These are phyloP conservation scores for Noccaea caerulescens DNA, from an alignment of 345 rosid species.

Conservation along the genomic window DNA sequence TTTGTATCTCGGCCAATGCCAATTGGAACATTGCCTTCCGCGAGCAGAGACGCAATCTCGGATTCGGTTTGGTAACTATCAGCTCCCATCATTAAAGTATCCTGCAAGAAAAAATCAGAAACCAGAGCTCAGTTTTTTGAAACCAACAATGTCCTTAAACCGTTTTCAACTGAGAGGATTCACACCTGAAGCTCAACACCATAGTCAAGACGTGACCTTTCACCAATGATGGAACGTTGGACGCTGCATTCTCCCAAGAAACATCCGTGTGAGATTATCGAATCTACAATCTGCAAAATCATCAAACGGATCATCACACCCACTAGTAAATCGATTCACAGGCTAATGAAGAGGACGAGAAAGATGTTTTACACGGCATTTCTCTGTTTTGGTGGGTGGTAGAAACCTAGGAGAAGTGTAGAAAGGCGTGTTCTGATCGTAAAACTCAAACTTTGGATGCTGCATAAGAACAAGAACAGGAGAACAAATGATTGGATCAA, in stretches of 20 bases:
- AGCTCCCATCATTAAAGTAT: conserved; percentile 89
- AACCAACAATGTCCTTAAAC: conserved; percentile 9
- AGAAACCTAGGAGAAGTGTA: conserved; percentile 90
- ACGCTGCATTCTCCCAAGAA: conserved; percentile 82
- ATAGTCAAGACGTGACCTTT: conserved; percentile 83
- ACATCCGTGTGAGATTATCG: conserved; percentile 94
- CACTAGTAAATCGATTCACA: neutral
- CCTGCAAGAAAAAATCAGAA: conserved; percentile 50
- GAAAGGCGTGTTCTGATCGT: conserved; percentile 85
- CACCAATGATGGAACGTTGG: conserved; percentile 84
- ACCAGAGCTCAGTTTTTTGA: conserved; percentile 5
- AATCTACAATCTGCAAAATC: conserved; percentile 67
- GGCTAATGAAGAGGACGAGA: neutral
- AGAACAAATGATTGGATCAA: neutral
- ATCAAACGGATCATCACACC: neutral
- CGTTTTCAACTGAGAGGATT: neutral
- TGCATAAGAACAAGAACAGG: conserved; percentile 36
- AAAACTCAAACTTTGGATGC: conserved; percentile 83
- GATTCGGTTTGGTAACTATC: conserved; percentile 90
- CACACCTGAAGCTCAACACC: conserved; percentile 86
- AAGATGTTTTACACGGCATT: conserved; percentile 60
- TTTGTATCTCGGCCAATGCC: conserved; percentile 84
- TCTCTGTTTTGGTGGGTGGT: conserved; percentile 89
- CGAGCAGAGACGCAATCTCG: conserved; percentile 87
- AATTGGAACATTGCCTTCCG: conserved; percentile 83